phyloP scores from a whole-genome alignment of 331 rosid species.

The Pyrus hybrid region DNA sequence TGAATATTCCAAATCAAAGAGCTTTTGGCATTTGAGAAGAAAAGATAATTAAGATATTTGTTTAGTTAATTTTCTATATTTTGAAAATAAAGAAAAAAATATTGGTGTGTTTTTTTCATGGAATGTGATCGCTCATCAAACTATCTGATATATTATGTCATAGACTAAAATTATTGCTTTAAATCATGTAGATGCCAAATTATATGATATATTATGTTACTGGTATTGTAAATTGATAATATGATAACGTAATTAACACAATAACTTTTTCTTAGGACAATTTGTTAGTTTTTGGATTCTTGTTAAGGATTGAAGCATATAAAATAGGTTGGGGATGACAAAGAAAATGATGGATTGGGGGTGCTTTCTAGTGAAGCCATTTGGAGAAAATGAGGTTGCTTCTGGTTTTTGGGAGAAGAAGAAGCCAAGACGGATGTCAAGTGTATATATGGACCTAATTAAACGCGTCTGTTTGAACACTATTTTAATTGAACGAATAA shows the following conservation, averaged over 20 bases:
- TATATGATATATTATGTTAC: too few species aligned
- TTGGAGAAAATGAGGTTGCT: slow-evolving; percentile 1
- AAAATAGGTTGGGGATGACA: background rate
- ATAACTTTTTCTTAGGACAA: background rate
- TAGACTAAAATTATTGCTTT: background rate
- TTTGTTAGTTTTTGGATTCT: background rate
- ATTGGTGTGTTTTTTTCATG: background rate
- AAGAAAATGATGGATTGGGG: background rate
- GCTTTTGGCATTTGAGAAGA: background rate
- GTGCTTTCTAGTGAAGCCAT: background rate
- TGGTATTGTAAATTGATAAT: background rate
- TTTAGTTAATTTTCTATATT: too few species aligned
- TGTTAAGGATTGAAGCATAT: background rate
- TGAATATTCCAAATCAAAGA: slow-evolving; percentile 24
- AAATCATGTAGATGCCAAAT: background rate
- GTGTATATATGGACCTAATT: background rate
- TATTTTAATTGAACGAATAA: background rate
- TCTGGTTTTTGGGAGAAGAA: background rate
- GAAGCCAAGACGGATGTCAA: background rate
- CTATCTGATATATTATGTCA: background rate
- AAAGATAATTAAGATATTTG: background rate
- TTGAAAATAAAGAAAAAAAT: background rate
- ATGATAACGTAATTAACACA: background rate
- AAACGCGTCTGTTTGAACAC: slow-evolving; percentile 5
- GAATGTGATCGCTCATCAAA: background rate